phyloP scores from a whole-genome alignment of 495 filamentous ascomycete genomes.

The Aspergillus heteromorphus region DNA sequence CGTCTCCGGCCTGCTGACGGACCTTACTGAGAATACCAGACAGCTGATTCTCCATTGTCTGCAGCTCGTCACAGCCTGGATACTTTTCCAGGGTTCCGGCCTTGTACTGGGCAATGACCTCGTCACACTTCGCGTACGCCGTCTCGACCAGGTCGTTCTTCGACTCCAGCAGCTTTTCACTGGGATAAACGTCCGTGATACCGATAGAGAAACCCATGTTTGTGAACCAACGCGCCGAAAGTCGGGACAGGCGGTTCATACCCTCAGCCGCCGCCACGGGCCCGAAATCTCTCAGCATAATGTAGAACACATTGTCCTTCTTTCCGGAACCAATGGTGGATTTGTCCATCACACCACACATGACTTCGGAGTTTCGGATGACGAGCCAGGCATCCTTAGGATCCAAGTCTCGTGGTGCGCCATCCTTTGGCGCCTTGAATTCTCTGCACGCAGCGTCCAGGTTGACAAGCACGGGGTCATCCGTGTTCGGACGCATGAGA shows the following conservation, averaged over 20 bases:
- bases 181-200: conserved; percentile 88
- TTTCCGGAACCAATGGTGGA: conserved; percentile 91
- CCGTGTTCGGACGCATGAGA: conserved; percentile 84
- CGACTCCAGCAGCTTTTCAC: conserved; percentile 54
- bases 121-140: conserved; percentile 76
- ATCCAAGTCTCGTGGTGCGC: conserved; percentile 63
- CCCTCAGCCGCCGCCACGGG: conserved; percentile 80
- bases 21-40: conserved; percentile 89
- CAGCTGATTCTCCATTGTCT: conserved; percentile 85
- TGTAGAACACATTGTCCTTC: conserved; percentile 96
- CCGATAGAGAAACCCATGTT: conserved; percentile 95
- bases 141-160: conserved; percentile 71
- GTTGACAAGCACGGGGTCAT: conserved; percentile 77
- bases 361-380: conserved; percentile 92
- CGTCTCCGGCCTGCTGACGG: conserved; percentile 81
- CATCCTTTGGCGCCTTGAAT: conserved; percentile 53
- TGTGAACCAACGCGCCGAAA: conserved; percentile 82
- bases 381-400: conserved; percentile 83
- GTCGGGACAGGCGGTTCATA: conserved; percentile 90
- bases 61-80: conserved; percentile 81
- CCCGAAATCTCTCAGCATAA: conserved; percentile 90
- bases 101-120: conserved; percentile 78
- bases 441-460: conserved; percentile 88
- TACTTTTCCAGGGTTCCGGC: conserved; percentile 72
- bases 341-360: conserved; percentile 99